These are phyloP conservation scores for Cubamyces lactineus DNA, from an alignment of 768 basidiomycete genomes.

Conservation along the genomic window DNA sequence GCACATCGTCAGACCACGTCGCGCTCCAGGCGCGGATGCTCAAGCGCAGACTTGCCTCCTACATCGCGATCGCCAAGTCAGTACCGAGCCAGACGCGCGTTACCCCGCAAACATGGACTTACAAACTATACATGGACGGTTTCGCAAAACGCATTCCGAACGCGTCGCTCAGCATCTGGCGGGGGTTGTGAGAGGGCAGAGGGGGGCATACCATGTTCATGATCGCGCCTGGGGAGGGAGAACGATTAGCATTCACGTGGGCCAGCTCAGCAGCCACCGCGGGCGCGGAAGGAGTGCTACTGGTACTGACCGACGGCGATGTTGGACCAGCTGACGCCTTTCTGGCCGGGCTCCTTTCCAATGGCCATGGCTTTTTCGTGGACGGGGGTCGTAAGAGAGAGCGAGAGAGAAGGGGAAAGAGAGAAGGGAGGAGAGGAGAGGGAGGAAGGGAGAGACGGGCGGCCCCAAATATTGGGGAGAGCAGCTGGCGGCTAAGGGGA, in stretches of 20 bases:
- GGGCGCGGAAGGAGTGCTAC: conserved; percentile 16
- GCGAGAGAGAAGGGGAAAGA: conserved; percentile 20
- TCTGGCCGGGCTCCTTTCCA: conserved; percentile 85
- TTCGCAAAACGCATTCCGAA: background rate
- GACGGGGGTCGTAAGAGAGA: conserved; percentile 19
- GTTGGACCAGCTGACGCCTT: conserved; percentile 92
- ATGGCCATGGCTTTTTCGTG: conserved; percentile 63
- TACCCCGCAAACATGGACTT: conserved; percentile 25
- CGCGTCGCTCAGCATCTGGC: conserved; percentile 18
- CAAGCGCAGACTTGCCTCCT: conserved; percentile 67
- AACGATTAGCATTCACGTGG: conserved; percentile 31
- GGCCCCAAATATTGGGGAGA: conserved; percentile 25
- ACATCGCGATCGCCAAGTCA: conserved; percentile 26
- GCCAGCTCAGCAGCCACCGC: conserved; percentile 22
- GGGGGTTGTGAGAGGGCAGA: conserved; percentile 7
- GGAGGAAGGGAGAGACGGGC: conserved; percentile 1
- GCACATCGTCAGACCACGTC: background rate
- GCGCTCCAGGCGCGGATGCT: too few species aligned
- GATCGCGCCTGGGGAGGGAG: conserved; percentile 68
- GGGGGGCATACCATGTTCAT: conserved; percentile 88
- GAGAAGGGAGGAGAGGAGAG: conserved; percentile 17
- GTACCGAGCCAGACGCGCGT: conserved; percentile 29
- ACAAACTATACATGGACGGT: conserved; percentile 36
- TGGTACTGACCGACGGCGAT: conserved; percentile 87
- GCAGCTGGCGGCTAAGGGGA: conserved; percentile 16